A percentile compares a stretch with the other conserved stretches of the same genome.
Evolutionary conservation across 495 filamentous ascomycete genomes (phyloP).

Genomic region (Neurospora sp.): DNA sequence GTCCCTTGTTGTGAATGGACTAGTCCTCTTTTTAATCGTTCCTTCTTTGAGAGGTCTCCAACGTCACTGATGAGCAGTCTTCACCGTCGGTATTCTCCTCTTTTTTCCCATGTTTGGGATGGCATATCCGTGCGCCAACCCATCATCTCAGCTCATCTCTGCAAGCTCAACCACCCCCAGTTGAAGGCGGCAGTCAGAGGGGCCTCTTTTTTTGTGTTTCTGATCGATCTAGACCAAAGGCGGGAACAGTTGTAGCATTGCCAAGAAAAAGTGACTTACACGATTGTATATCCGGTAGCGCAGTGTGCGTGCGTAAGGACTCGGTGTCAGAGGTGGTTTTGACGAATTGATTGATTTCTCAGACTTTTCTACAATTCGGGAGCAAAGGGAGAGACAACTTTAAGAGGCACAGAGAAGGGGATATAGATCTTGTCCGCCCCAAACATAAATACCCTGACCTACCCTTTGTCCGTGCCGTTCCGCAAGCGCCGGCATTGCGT

Average conservation of each 20-base stretch:
- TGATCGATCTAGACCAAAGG: neutral
- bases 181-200: neutral
- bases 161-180: neutral
- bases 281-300: neutral
- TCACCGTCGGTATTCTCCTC: neutral
- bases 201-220: neutral
- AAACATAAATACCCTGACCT: neutral
- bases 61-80: neutral
- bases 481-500: neutral
- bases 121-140: neutral
- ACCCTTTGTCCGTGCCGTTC: neutral
- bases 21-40: neutral
- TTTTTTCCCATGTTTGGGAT: neutral
- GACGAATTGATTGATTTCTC: neutral
- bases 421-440: neutral
- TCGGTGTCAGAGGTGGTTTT: neutral
- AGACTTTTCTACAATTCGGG: neutral
- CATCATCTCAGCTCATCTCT: neutral
- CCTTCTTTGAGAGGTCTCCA: neutral
- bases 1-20: neutral
- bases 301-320: neutral
- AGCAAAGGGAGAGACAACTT: neutral
- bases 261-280: neutral
- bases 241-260: neutral
- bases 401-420: neutral